Evolutionary conservation across 208 protist genomes (phyloP).

Genomic region (Phytomonas serpens): DNA sequence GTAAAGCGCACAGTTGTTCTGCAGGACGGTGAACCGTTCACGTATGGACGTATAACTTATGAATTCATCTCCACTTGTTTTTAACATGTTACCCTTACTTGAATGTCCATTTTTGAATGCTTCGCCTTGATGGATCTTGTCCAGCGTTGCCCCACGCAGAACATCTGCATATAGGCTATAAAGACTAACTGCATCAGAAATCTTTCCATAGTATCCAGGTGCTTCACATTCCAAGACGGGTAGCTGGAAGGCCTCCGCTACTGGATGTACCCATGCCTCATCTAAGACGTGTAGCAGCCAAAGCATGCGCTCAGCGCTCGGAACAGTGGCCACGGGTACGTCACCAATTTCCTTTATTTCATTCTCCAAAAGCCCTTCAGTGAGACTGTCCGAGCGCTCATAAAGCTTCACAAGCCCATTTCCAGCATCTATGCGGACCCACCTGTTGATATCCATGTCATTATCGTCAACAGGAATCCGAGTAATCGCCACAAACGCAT

Average conservation of each 20-base stretch:
- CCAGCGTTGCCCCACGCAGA: conserved; percentile 18
- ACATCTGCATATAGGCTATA: conserved; percentile 49
- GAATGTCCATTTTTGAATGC: conserved; percentile 1
- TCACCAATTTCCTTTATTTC: background rate
- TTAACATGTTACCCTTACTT: background rate
- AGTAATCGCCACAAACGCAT: background rate
- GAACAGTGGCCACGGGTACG: conserved; percentile 8
- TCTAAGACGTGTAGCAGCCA: conserved; percentile 47
- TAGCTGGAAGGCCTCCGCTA: conserved; percentile 34
- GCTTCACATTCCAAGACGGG: conserved; percentile 69
- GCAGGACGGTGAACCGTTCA: conserved; percentile 35
- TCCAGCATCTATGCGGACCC: background rate
- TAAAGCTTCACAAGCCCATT: background rate
- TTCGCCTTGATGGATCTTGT: background rate
- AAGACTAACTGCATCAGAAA: conserved; percentile 44
- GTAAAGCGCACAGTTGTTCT: conserved; percentile 42
- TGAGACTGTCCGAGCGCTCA: background rate
- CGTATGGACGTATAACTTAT: conserved; percentile 34
- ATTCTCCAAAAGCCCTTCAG: background rate
- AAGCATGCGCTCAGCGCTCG: conserved; percentile 19
- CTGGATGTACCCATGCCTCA: conserved; percentile 26
- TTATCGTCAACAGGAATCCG: background rate
- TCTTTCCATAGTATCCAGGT: conserved; percentile 49
- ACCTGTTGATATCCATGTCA: background rate
- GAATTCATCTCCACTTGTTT: conserved; percentile 9